Conservation (phyloP, 352 stramenopile genomes). For the Globisporangium iwayamae region DNA sequence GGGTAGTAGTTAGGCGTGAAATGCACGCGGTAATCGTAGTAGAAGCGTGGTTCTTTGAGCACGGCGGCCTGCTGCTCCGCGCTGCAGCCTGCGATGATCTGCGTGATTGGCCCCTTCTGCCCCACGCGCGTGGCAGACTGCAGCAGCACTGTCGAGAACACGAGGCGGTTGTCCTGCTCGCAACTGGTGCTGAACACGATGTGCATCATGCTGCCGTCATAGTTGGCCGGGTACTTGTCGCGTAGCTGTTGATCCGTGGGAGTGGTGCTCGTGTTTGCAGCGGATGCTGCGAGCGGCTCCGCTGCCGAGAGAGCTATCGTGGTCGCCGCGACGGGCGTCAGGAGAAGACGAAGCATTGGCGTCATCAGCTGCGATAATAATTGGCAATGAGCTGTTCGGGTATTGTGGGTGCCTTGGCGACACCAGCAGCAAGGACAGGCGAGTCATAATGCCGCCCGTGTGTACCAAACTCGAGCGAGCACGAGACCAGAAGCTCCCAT, state of each 20-base stretch:
- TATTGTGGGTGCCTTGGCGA: neutral
- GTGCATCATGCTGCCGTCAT: conserved; percentile 22
- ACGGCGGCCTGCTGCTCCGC: conserved; percentile 13
- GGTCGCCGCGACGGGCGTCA: neutral
- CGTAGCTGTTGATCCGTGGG: neutral
- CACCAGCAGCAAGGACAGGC: neutral
- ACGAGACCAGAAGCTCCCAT: no score
- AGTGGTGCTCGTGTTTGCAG: no score
- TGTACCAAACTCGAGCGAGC: neutral
- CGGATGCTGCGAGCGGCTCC: neutral
- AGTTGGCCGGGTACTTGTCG: conserved; percentile 11
- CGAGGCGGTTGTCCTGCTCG: conserved; percentile 17
- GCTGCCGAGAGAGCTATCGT: neutral
- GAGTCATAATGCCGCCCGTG: neutral
- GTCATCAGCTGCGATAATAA: neutral
- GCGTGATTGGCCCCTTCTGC: conserved; percentile 28
- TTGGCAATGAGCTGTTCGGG: neutral
- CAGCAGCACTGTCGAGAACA: conserved; percentile 23
- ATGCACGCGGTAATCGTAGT: conserved; percentile 27
- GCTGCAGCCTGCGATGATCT: conserved; percentile 27
- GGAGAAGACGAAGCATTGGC: neutral
- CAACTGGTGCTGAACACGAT: conserved; percentile 32
- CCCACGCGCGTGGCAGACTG: conserved; percentile 19
- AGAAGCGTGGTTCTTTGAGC: conserved; percentile 15
- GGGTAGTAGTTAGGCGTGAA: conserved; percentile 22